phyloP scores from a whole-genome alignment of 2,329 filamentous ascomycete species.

The Fusarium mexicanum region DNA sequence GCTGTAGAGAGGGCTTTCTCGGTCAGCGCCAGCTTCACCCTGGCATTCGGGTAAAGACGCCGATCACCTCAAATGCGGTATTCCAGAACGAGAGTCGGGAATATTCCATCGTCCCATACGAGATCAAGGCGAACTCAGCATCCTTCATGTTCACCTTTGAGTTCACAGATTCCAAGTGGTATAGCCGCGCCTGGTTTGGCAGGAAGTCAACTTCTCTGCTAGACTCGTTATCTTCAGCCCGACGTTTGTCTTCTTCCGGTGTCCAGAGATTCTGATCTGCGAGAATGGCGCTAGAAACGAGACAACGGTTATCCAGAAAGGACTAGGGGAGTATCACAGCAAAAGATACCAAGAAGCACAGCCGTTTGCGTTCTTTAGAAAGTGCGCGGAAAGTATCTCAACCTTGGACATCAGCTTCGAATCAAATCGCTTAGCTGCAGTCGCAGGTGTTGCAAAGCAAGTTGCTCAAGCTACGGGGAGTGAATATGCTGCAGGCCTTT shows the following conservation, averaged over 20 bases:
- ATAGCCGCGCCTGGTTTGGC: neutral
- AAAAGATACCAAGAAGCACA: neutral
- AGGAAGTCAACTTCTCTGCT: neutral
- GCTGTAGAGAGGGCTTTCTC: neutral
- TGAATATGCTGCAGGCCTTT: neutral
- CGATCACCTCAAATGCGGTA: neutral
- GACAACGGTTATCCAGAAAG: neutral
- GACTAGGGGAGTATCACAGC: neutral
- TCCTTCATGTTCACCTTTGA: neutral
- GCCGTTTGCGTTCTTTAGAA: neutral
- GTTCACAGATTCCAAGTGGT: neutral
- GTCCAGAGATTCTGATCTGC: neutral
- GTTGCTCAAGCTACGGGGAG: neutral
- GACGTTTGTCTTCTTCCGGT: neutral
- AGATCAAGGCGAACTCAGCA: rapidly evolving
- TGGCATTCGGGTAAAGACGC: neutral
- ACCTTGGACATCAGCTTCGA: neutral
- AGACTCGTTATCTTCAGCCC: neutral
- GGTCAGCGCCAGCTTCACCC: neutral
- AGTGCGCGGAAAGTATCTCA: neutral
- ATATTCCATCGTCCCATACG: neutral
- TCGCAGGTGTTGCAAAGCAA: neutral
- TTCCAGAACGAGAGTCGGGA: neutral
- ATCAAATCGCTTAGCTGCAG: neutral
- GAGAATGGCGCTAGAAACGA: neutral